Base-by-base conservation (phyloP, 2,329 filamentous ascomycete species). In the Dothidotthia symphoricarpi region DNA sequence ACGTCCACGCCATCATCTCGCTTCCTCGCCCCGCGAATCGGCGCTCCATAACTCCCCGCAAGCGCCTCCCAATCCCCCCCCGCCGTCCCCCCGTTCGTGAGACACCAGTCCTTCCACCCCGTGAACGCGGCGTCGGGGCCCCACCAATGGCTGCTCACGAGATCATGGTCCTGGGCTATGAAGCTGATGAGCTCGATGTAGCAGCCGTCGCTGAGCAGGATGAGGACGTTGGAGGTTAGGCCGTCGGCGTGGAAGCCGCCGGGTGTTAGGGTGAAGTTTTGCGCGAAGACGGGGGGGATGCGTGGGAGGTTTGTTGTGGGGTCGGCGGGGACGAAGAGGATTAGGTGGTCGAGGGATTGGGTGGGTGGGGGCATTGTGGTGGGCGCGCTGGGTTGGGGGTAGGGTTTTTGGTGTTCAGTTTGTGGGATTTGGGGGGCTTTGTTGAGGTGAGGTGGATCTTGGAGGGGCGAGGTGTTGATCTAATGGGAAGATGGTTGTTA, bases 131-230 rank as follows among this genome's bases (percentile, higher is more conserved):
- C 47, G 8, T 76, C 72, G 0, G 63, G 56, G 1, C 76, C 80
- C 82, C 82, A 86, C 54, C 76, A 76, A 53, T 85, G 81, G 1
- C 28, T 65, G 63, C 5, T 54, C 54, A 3, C 75, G 69, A 6
- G 62, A 51, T n/a, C n/a, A n/a, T n/a, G 4, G 24, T 63, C 57
- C 28, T 69, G 72, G 14, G 75, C 59, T 32, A 78, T 67, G 57
- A 85, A 85, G 26, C 79, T 75, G 43, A 85, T 82, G 34, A 85
- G 67, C 55, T 86, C 82, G 36, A 86, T 68, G 63, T 86, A 86
- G 15, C 75, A 75, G 19, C 82, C 82, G 49, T 85, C 82, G 16
- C 69, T 53, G 42, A 86, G 76, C 11, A 83, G 64, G 14, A 85
- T 74, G 13, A 86, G 75, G 28, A 74, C 75, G 64, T 85, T 86